phyloP scores from a whole-genome alignment of 805 yeast genomes.

The Schizosaccharomyces pombe region DNA sequence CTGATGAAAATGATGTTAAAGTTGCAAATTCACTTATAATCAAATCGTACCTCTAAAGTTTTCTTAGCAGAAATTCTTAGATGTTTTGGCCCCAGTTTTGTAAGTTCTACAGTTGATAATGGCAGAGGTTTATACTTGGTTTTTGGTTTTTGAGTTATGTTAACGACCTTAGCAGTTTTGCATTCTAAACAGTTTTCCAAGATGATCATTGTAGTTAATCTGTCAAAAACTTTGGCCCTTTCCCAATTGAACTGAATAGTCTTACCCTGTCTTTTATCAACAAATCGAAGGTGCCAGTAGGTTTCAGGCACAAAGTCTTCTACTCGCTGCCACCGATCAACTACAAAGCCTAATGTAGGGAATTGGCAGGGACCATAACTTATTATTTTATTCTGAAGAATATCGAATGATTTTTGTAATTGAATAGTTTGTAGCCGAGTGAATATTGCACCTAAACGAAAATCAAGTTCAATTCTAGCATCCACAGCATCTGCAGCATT shows the following conservation, averaged over 20 bases:
- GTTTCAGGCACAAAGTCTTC: constrained; percentile 48
- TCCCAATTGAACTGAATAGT: constrained; percentile 37
- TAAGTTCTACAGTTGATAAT: constrained; percentile 78
- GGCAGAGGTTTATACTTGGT: constrained; percentile 68
- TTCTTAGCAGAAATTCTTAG: constrained; percentile 56
- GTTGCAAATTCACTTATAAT: background rate
- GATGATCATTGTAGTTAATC: constrained; percentile 34
- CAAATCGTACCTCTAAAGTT: constrained; percentile 30
- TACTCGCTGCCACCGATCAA: constrained; percentile 64
- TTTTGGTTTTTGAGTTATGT: constrained; percentile 37
- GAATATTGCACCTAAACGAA: constrained; percentile 71
- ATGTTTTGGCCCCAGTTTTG: constrained; percentile 55
- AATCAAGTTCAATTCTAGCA: constrained; percentile 67
- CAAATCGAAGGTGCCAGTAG: constrained; percentile 52
- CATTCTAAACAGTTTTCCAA: constrained; percentile 41
- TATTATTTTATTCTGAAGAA: constrained; percentile 17
- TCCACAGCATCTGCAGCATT: constrained; percentile 61
- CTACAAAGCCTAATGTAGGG: constrained; percentile 90
- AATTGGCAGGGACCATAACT: constrained; percentile 92
- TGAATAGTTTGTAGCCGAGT: constrained; percentile 51
- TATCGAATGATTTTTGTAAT: constrained; percentile 12
- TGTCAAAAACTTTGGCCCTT: constrained; percentile 48
- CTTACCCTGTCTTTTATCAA: constrained; percentile 9
- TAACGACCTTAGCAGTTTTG: constrained; percentile 26
- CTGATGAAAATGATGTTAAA: background rate